Evolutionary conservation across 2,329 filamentous ascomycete genomes (phyloP).

Genomic region (Cladosporium austrohemisphaericum): DNA sequence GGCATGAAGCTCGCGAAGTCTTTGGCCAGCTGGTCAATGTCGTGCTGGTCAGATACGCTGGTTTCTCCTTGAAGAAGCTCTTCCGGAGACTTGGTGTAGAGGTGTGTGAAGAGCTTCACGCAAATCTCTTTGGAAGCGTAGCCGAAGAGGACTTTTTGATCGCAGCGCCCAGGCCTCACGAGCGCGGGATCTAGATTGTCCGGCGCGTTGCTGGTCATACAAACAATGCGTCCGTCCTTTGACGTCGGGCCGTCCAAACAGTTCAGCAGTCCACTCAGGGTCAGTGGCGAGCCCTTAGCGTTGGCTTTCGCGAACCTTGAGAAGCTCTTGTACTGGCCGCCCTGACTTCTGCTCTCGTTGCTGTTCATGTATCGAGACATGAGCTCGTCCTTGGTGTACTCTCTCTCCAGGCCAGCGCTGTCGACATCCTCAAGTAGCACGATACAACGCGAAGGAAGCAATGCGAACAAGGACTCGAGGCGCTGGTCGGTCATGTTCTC

Average conservation of each 20-base stretch:
- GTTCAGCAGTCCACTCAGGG: constrained; percentile 70
- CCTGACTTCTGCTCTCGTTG: constrained; percentile 76
- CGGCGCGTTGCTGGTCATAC: constrained; percentile 75
- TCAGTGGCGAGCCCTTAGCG: constrained; percentile 43
- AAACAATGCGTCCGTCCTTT: constrained; percentile 69
- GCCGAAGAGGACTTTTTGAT: constrained; percentile 58
- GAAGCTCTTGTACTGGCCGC: too few species aligned
- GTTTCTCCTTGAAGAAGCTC: neutral
- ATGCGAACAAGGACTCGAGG: constrained; percentile 38
- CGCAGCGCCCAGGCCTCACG: constrained; percentile 66
- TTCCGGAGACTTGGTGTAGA: constrained; percentile 18
- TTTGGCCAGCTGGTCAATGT: neutral
- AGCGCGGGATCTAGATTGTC: constrained; percentile 69
- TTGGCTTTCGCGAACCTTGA: too few species aligned
- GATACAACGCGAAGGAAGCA: constrained; percentile 39
- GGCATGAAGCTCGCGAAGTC: neutral
- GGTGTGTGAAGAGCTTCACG: constrained; percentile 38
- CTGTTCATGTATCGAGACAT: constrained; percentile 92
- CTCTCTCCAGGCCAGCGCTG: constrained; percentile 28
- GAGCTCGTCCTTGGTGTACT: constrained; percentile 55
- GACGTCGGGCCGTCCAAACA: constrained; percentile 75
- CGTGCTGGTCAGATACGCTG: neutral
- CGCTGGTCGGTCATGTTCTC: constrained; percentile 76
- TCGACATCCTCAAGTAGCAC: constrained; percentile 44
- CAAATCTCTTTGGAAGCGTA: constrained; percentile 37